Conservation (phyloP, 2,329 filamentous ascomycete genomes). For the Dactylellina sp. region DNA sequence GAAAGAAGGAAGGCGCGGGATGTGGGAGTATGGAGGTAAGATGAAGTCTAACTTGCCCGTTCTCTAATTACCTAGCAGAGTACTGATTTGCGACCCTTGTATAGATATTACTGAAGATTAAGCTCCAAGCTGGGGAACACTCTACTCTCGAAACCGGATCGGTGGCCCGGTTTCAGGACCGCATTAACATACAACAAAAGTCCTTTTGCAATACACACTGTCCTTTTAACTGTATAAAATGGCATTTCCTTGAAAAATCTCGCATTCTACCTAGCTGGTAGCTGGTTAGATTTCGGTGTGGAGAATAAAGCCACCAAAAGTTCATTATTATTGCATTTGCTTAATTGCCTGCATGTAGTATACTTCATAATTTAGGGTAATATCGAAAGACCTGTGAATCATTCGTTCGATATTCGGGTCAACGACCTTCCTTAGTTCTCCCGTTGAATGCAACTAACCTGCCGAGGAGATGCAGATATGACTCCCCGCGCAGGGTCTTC, state of each 20-base stretch:
- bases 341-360: constrained; percentile 16
- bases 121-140: not conserved
- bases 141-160: not conserved
- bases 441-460: not conserved
- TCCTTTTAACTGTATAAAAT: constrained; percentile 33
- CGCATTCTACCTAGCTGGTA: not conserved
- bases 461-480: constrained; percentile 8
- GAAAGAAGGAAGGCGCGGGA: constrained; percentile 82
- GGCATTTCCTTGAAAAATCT: not conserved
- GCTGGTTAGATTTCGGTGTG: not conserved
- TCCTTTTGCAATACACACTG: not conserved
- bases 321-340: constrained; percentile 24
- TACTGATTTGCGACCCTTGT: constrained; percentile 8
- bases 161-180: not conserved
- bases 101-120: constrained; percentile 54
- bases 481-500: constrained; percentile 13
- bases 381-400: constrained; percentile 20
- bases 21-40: constrained; percentile 93
- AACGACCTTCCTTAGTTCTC: not conserved
- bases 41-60: not conserved
- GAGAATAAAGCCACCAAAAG: constrained; percentile 39
- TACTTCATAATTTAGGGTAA: constrained; percentile 10
- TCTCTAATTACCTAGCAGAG: no score
- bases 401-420: constrained; percentile 23
- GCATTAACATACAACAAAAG: not conserved